A percentile compares a stretch with the other conserved stretches of the same genome.
Evolutionary conservation across 2,329 filamentous ascomycete species (phyloP).

Genomic region (Alternaria conjuncta): DNA sequence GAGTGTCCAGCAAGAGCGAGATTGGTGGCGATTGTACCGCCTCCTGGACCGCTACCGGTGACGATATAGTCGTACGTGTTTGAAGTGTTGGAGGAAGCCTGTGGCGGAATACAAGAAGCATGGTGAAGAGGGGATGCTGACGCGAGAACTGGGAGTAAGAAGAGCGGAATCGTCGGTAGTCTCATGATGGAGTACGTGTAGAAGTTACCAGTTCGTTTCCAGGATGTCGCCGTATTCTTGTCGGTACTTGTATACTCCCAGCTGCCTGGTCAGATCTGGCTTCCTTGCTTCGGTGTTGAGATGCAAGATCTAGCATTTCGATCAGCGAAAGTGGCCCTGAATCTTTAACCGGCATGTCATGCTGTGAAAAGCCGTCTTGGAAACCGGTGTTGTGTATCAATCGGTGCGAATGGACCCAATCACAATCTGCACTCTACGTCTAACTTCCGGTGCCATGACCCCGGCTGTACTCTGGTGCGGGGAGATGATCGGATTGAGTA

Average conservation of each 20-base stretch:
- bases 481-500: slow-evolving; percentile 6
- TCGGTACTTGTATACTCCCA: background rate
- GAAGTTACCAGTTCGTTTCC: background rate
- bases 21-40: slow-evolving; percentile 50
- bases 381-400: background rate
- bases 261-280: background rate
- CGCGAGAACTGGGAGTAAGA: background rate
- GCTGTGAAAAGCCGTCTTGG: background rate
- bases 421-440: background rate
- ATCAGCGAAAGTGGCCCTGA: background rate
- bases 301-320: background rate
- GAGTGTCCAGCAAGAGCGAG: slow-evolving; percentile 63
- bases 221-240: background rate
- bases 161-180: background rate
- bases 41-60: slow-evolving; percentile 55
- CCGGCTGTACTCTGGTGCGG: slow-evolving; percentile 8
- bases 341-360: background rate
- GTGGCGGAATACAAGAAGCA: slow-evolving; percentile 5
- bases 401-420: background rate
- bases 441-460: background rate
- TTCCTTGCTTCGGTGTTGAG: background rate
- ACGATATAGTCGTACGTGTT: slow-evolving; percentile 52
- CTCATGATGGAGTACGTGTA: background rate
- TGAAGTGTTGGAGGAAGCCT: slow-evolving; percentile 8
- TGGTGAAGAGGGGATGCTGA: background rate